Base-by-base conservation (phyloP, 306 rosid species). In the Sindora glabra region DNA sequence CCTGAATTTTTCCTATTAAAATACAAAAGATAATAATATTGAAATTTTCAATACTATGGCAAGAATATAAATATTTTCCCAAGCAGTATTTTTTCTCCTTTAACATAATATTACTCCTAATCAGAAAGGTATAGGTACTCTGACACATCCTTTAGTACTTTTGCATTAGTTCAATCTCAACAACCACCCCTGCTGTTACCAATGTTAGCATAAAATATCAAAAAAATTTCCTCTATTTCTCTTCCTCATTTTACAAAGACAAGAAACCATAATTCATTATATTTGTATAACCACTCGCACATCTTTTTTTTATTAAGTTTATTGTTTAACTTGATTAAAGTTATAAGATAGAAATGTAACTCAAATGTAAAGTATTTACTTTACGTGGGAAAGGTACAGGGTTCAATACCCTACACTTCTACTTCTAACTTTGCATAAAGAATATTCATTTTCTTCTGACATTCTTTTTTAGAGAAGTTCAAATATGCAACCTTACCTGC, bases 141-240 rank as follows among this genome's bases (percentile, higher is more conserved):
- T 29, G 46, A 52, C 59, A 60, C 71, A 19, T 48, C 86, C 62
- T 50, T 59, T 66, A 55, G 72, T 64, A 64, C 73, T 65, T 52
- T 74, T 11, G 62, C 68, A 23, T 37, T 51, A 24, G 44, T 75
- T 59, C 74, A 82, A 21, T 29, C 62, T 70, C 67, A 42, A 56
- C 51, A 13, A 63, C 77, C 89, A 48, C 34, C 77, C 25, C 77
- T 84, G 16, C 86, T 83, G 8, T 68, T 69, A 59, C 91, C 86
- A 6, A 67, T 46, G 48, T 62, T 73, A 8, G 23, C 71, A 46
- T 81, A 48, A 62, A 74, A 84, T 85, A 89, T 84, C 30, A 63
- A 75, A 57, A 45, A 48, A 33, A 9, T 17, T 34, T 33, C 37
- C 29, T 56, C n/a, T n/a, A n/a, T 7, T 3, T 8, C 51, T 27